Base-by-base conservation (phyloP, 1,284 basidiomycete species). In the Apiotrichum siamense region DNA sequence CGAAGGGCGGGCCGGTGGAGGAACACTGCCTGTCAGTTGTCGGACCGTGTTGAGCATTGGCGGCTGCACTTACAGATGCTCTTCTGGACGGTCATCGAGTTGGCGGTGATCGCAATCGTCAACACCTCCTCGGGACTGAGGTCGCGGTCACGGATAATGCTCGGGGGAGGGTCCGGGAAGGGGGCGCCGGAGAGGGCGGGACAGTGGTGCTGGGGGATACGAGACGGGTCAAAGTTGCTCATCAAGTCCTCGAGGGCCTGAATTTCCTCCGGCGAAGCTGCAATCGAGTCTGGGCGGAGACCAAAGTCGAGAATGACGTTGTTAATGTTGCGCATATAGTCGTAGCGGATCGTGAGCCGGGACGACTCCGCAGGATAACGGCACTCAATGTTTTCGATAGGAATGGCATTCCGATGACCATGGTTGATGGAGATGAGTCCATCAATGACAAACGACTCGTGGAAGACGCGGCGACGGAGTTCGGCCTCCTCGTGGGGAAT, bases 391-490 rank as follows among this genome's bases (percentile, higher is more conserved):
- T 54, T 65, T 31, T 70, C 66, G 13, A 67, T 37, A 4, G 59
- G 57, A 29, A 70, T 64, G 2, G 62, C 65, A 11, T 60, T 63
- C 11, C 65, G 50, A 44, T 70, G 69, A 9, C 65, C 65, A 44
- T 70, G 67, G 45, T 67, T 70, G 42, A 70, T 62, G 18, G 63
- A 63, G 29, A 70, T 56, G 20, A 70, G 49, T 38, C 65, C 65
- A 44, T 72, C 69, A 12, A 69, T 52, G 6, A 60, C 55, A 47
- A 64, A 68, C 13, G 58, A 53, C 54, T 72, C 69, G 50, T 65
- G 61, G 55, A 70, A 72, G 3, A 72, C 62, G 7, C 67, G 50
- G 23, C 70, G 61, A 7, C 68, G 56, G 52, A 72, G 66, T 15
- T 70, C 62, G 29, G 58, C 52, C 54, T 72, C 68, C 13, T 60